These are phyloP conservation scores for Penicillium malachiteum DNA, from an alignment of 495 filamentous ascomycete species.

Conservation along the genomic window DNA sequence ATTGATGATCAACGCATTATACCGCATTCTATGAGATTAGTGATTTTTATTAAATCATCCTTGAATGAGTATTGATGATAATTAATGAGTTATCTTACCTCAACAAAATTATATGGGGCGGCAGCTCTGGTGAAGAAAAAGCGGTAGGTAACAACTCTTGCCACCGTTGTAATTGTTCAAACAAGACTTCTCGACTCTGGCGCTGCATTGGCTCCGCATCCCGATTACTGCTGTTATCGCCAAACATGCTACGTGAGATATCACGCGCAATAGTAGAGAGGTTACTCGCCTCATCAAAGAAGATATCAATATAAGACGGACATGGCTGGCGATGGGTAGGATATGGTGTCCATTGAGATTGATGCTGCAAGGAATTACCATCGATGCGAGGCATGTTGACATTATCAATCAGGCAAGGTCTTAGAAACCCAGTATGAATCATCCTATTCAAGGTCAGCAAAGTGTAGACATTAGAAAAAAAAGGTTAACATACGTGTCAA, in stretches of 20 bases:
- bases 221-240: not conserved
- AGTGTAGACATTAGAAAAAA: not conserved
- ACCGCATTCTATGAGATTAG: slow-evolving; percentile 35
- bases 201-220: slow-evolving; percentile 13
- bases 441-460: slow-evolving; percentile 23
- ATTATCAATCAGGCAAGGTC: slow-evolving; percentile 36
- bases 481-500: slow-evolving; percentile 39
- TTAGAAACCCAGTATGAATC: slow-evolving; percentile 42
- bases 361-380: slow-evolving; percentile 13
- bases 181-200: slow-evolving; percentile 32
- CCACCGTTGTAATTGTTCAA: slow-evolving; percentile 36
- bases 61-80: too few species aligned
- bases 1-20: slow-evolving; percentile 38
- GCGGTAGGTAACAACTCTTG: slow-evolving; percentile 30
- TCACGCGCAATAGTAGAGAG: slow-evolving; percentile 43
- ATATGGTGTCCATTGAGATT: slow-evolving; percentile 37
- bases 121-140: slow-evolving; percentile 26
- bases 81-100: slow-evolving; percentile 33
- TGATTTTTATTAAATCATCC: too few species aligned
- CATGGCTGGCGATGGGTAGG: slow-evolving; percentile 35
- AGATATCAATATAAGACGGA: slow-evolving; percentile 34
- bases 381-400: slow-evolving; percentile 34
- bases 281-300: slow-evolving; percentile 41
- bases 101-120: slow-evolving; percentile 42
- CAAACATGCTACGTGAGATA: slow-evolving; percentile 42